Percentiles rank a stretch among this genome's conserved stretches.
phyloP scores from a whole-genome alignment of 176 grass and related monocot species.

The Lolium rigidum region DNA sequence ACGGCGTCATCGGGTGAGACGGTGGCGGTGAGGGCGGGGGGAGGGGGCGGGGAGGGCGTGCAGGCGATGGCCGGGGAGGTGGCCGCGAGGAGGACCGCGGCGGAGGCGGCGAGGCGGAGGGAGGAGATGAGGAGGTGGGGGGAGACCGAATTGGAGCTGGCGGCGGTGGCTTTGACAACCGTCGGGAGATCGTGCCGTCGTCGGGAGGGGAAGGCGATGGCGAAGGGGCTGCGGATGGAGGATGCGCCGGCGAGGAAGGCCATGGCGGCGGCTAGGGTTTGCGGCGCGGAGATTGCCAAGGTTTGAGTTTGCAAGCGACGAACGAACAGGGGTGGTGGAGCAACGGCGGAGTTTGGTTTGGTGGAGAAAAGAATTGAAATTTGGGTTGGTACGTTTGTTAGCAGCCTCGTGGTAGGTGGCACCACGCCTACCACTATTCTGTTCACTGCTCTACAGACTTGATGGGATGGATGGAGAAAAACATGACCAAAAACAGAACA shows the following conservation, averaged over 20 bases:
- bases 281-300: slow-evolving; percentile 43
- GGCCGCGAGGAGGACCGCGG: slow-evolving; percentile 60
- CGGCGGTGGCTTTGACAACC: slow-evolving; percentile 37
- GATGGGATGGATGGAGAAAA: too few relatives aligned
- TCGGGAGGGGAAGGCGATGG: neutral
- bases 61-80: slow-evolving; percentile 57
- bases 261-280: slow-evolving; percentile 62
- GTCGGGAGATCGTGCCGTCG: slow-evolving; percentile 12
- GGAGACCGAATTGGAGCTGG: slow-evolving; percentile 31
- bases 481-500: too few relatives aligned
- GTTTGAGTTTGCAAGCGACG: neutral
- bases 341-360: slow-evolving; percentile 29
- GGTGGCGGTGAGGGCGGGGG: slow-evolving; percentile 12
- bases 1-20: slow-evolving; percentile 31
- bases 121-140: slow-evolving; percentile 48
- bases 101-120: slow-evolving; percentile 64
- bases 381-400: neutral
- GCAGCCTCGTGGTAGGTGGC: neutral
- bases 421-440: too few relatives aligned
- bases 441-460: too few relatives aligned
- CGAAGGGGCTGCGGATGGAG: slow-evolving; percentile 1
- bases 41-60: slow-evolving; percentile 17
- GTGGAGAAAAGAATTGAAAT: slow-evolving; percentile 10
- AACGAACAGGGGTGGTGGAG: neutral
- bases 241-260: slow-evolving; percentile 50